Percentiles rank a stretch among this genome's conserved stretches.
phyloP scores from a whole-genome alignment of 805 yeast species.

The Komagataella ulmi region DNA sequence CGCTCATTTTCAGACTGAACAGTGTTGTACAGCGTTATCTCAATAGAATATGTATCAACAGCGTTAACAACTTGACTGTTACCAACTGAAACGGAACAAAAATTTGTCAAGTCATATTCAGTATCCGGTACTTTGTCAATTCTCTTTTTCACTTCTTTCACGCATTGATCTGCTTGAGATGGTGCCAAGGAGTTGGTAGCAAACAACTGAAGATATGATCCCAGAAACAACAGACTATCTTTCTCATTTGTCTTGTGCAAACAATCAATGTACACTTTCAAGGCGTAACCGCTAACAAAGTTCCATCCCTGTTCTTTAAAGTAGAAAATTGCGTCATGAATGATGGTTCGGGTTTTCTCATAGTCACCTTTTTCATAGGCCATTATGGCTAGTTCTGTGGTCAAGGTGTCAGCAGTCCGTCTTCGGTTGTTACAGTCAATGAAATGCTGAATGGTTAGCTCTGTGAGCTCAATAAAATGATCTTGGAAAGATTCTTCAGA shows the following conservation, averaged over 20 bases:
- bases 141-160: not conserved
- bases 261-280: slow-evolving; percentile 59
- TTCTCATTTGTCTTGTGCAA: slow-evolving; percentile 26
- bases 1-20: not conserved
- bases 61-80: not conserved
- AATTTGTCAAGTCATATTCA: not conserved
- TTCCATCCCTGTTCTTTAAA: slow-evolving; percentile 69
- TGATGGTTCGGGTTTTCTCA: slow-evolving; percentile 40
- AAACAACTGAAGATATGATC: slow-evolving; percentile 26
- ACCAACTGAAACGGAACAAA: not conserved
- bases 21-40: not conserved
- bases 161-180: not conserved
- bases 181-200: slow-evolving; percentile 10
- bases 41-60: not conserved
- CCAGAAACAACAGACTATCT: slow-evolving; percentile 13
- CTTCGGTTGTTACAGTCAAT: slow-evolving; percentile 34
- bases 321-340: slow-evolving; percentile 56
- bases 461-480: slow-evolving; percentile 39
- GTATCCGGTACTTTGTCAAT: not conserved
- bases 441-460: slow-evolving; percentile 38
- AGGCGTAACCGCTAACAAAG: slow-evolving; percentile 47
- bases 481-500: slow-evolving; percentile 22
- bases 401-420: slow-evolving; percentile 58
- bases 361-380: slow-evolving; percentile 46
- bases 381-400: slow-evolving; percentile 67